These are phyloP conservation scores for Quercus dentata DNA, from an alignment of 306 rosid species.

Conservation along the genomic window DNA sequence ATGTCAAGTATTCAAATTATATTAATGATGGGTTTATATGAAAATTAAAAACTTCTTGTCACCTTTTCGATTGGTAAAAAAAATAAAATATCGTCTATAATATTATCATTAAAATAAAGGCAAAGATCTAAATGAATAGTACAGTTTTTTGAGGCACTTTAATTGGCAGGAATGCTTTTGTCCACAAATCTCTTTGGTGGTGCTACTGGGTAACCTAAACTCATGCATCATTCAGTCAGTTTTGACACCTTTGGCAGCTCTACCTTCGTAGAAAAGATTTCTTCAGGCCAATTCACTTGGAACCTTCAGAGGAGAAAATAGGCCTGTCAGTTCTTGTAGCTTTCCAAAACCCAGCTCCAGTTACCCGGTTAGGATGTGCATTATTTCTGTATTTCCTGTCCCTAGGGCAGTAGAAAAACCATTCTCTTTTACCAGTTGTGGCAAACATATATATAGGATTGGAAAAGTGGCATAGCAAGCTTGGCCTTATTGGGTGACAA, in stretches of 20 bases:
- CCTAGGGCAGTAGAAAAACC: conserved; percentile 85
- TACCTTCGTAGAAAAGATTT: conserved; percentile 88
- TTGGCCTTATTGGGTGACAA: too few species aligned
- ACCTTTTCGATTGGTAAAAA: too few species aligned
- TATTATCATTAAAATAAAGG: background rate
- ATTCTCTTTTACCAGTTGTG: conserved; percentile 73
- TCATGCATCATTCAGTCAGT: conserved; percentile 99
- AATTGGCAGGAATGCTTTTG: conserved; percentile 58
- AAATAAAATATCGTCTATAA: too few species aligned
- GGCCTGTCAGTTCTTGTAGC: conserved; percentile 92
- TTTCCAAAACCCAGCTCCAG: conserved; percentile 95
- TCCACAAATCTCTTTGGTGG: conserved; percentile 48
- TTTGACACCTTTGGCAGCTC: conserved; percentile 61
- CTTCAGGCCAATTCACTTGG: conserved; percentile 81
- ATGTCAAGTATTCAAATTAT: too few species aligned
- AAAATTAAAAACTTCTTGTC: too few species aligned
- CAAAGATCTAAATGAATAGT: background rate
- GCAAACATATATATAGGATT: conserved; percentile 34
- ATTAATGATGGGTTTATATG: too few species aligned
- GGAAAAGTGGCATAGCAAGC: too few species aligned
- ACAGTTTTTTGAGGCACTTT: background rate
- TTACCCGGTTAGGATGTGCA: conserved; percentile 86
- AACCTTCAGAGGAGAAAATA: conserved; percentile 72
- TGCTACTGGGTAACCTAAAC: conserved; percentile 59
- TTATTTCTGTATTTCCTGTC: conserved; percentile 91